Evolutionary conservation across 2,329 filamentous ascomycete species (phyloP), one percentile per base, ranked within the genome.

Genomic region (Ascochyta fabae): DNA sequence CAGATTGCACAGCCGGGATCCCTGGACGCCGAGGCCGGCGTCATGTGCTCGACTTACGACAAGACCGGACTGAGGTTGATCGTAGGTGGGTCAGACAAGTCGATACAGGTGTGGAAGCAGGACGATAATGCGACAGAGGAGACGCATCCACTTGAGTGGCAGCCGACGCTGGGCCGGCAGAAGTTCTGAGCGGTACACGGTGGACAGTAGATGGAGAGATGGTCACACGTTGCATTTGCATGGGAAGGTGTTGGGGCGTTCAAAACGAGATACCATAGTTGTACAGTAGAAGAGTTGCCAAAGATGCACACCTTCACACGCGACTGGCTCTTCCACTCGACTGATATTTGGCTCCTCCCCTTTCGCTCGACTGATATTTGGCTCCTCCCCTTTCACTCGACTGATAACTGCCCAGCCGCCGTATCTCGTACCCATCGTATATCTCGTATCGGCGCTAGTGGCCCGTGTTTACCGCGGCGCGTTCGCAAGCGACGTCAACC

Each of bases 11-110:
- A 99, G 75, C 95, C 95, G 0, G 95, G 95, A 45, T 96, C 91
- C 16, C 80, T 99, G 23, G 93, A 98, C 68, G 95, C 95, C 6
- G 95, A 99, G 78, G 88, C 92, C 6, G 96, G 96, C 48, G 87
- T 99, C 65, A 96, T 99, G 89, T 91, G 90, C 71, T 92, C 91
- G 13, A 96, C 89, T 0, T 99, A 96, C 72, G 95, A 99, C 71
- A 85, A 85, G 57, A 96, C 93, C 0, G 95, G 95, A 0, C 72
- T 97, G 69, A 86, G 95, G 65, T 80, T 99, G 66, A 96, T 99
- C 61, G 93, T 90, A 19, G 96, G 96, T 41, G 95, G 99, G 78
- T 91, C 92, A 6, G 95, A 99, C 75, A 99, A 99, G 83, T 70
- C 62, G 10, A 87, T 97, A 75, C 98, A 99, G 84, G 86, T 99